A percentile compares a stretch with the other conserved stretches of the same genome.
Evolutionary conservation across 139 green algal genomes (phyloP).

Genomic region (Desmodesmus armatus): DNA sequence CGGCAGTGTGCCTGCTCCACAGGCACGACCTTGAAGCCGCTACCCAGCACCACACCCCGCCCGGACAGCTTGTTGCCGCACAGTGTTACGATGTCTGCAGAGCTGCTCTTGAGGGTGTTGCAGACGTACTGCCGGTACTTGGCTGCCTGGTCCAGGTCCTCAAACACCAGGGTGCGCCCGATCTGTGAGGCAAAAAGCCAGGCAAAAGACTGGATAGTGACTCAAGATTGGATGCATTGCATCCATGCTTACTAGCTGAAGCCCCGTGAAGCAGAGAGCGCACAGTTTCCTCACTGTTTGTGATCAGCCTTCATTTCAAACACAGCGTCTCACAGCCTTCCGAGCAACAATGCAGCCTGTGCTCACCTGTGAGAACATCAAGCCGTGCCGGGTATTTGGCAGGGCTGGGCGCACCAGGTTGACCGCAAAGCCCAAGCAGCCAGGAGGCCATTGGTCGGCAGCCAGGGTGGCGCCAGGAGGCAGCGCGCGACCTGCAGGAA

Average conservation of each 20-base stretch:
- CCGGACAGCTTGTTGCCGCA: slow-evolving; percentile 62
- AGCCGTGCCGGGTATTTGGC: slow-evolving; percentile 53
- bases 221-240: too few relatives aligned
- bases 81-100: slow-evolving; percentile 71
- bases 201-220: too few relatives aligned
- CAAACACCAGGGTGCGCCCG: slow-evolving; percentile 67
- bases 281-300: background rate
- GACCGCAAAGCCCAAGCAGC: slow-evolving; percentile 75
- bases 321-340: background rate
- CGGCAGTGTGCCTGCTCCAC: slow-evolving; percentile 53
- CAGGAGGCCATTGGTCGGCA: slow-evolving; percentile 68
- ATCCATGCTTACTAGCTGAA: background rate
- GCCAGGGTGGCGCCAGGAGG: background rate
- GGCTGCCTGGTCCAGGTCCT: slow-evolving; percentile 66
- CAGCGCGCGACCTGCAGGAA: background rate
- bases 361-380: slow-evolving; percentile 67
- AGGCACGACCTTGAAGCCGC: slow-evolving; percentile 56
- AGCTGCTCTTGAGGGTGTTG: slow-evolving; percentile 41
- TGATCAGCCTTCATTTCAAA: too few relatives aligned
- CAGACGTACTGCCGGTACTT: slow-evolving; percentile 66
- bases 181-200: slow-evolving; percentile 46
- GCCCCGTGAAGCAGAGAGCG: background rate
- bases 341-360: background rate
- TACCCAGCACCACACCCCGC: slow-evolving; percentile 71
- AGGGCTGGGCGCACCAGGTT: slow-evolving; percentile 75